These are phyloP conservation scores for Daldinia loculata DNA, from an alignment of 495 filamentous ascomycete species.

Conservation along the genomic window DNA sequence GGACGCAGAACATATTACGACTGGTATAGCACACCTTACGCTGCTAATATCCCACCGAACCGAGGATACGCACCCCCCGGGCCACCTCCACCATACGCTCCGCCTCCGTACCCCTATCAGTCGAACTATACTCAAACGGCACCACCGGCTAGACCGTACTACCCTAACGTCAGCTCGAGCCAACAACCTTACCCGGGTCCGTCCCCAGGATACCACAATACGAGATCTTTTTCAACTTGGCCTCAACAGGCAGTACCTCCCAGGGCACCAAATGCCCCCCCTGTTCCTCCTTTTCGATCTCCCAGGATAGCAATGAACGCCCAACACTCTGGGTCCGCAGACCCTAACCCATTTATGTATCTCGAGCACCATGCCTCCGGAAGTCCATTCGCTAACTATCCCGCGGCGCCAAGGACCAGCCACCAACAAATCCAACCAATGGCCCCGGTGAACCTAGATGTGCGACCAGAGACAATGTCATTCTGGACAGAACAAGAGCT, in stretches of 20 bases:
- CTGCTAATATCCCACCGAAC: background rate
- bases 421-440: background rate
- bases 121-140: background rate
- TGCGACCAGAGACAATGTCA: background rate
- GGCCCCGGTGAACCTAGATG: background rate
- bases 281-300: background rate
- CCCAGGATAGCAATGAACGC: background rate
- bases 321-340: background rate
- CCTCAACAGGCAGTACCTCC: background rate
- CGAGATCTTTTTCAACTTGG: background rate
- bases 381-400: background rate
- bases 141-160: background rate
- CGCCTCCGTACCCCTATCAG: background rate
- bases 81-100: background rate
- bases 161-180: background rate
- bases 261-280: background rate
- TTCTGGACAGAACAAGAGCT: constrained; percentile 8
- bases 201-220: background rate
- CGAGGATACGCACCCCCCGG: too few relatives aligned
- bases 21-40: background rate
- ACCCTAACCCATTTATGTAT: background rate
- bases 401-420: background rate
- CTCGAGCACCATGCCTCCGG: background rate
- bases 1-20: background rate
- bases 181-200: background rate